Evolutionary conservation across 148 eudicot species (phyloP).

Genomic region (Nepenthes mirabilis): DNA sequence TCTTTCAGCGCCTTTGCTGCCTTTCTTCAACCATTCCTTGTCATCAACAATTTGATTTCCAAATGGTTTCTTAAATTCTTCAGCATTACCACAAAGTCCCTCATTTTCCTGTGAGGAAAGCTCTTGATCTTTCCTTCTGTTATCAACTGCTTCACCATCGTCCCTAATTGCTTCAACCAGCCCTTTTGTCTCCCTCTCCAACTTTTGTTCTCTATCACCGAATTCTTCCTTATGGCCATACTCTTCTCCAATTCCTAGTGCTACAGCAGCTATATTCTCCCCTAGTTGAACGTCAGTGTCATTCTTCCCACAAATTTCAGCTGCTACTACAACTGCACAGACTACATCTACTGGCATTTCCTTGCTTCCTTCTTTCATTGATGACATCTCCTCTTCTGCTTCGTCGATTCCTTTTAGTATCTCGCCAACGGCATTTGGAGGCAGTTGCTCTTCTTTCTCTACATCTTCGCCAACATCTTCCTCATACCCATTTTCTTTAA

Average conservation of each 20-base stretch:
- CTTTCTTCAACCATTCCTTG: neutral
- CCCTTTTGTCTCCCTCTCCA: slow-evolving; percentile 18
- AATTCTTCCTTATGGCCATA: neutral
- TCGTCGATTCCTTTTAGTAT: slow-evolving; percentile 12
- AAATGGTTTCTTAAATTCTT: neutral
- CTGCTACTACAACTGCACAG: slow-evolving; percentile 9
- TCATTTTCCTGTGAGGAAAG: neutral
- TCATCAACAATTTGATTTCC: neutral
- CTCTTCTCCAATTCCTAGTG: slow-evolving; percentile 6
- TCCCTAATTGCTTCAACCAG: slow-evolving; percentile 8
- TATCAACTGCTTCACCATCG: slow-evolving; percentile 1
- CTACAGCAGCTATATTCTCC: slow-evolving; percentile 12
- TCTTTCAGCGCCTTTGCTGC: slow-evolving; percentile 2
- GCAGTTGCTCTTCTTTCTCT: slow-evolving; percentile 12
- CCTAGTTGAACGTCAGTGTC: slow-evolving; percentile 12
- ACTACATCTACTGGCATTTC: slow-evolving; percentile 8
- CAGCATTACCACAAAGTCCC: neutral
- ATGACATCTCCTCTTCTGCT: slow-evolving; percentile 10
- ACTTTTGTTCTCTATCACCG: slow-evolving; percentile 10
- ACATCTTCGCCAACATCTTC: slow-evolving; percentile 24
- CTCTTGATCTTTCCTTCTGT: neutral
- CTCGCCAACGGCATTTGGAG: slow-evolving; percentile 6
- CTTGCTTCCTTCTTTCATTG: slow-evolving; percentile 9
- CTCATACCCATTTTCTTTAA: slow-evolving; percentile 22
- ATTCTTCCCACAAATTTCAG: slow-evolving; percentile 13